phyloP scores from a whole-genome alignment of 805 yeast species.

The Naumovozyma dairenensis region DNA sequence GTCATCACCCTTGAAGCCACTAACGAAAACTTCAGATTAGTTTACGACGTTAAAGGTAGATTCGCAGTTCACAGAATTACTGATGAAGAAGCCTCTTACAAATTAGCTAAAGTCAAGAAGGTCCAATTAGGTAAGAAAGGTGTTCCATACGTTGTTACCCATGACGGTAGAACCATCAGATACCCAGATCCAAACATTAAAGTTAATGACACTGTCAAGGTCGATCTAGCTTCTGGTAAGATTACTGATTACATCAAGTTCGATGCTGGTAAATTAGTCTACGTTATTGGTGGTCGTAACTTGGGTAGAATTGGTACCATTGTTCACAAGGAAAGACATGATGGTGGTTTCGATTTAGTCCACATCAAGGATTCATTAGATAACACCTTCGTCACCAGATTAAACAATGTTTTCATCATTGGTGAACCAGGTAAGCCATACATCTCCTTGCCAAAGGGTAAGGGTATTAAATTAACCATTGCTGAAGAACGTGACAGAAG shows the following conservation, averaged over 20 bases:
- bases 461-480: slow-evolving; percentile 93
- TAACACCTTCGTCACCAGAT: slow-evolving; percentile 92
- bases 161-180: slow-evolving; percentile 99
- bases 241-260: slow-evolving; percentile 80
- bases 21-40: slow-evolving; percentile 98
- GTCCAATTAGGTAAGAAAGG: slow-evolving; percentile 98
- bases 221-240: slow-evolving; percentile 94
- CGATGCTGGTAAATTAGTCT: slow-evolving; percentile 84
- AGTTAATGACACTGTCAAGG: slow-evolving; percentile 96
- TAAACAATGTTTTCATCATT: slow-evolving; percentile 83
- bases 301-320: slow-evolving; percentile 97
- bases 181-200: slow-evolving; percentile 97
- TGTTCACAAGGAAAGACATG: slow-evolving; percentile 94
- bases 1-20: slow-evolving; percentile 96
- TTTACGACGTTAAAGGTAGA: slow-evolving; percentile 98
- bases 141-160: slow-evolving; percentile 96
- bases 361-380: slow-evolving; percentile 93
- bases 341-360: slow-evolving; percentile 95
- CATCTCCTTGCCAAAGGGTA: slow-evolving; percentile 96
- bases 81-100: slow-evolving; percentile 96
- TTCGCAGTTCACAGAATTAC: slow-evolving; percentile 99
- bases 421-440: slow-evolving; percentile 94
- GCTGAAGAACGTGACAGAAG: slow-evolving; percentile 98
- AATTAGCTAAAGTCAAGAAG: slow-evolving; percentile 95
- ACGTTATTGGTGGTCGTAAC: slow-evolving; percentile 97